Percentiles rank a stretch among this genome's conserved stretches.
phyloP scores from a whole-genome alignment of 2,329 filamentous ascomycete genomes.

The Phoma sp. region DNA sequence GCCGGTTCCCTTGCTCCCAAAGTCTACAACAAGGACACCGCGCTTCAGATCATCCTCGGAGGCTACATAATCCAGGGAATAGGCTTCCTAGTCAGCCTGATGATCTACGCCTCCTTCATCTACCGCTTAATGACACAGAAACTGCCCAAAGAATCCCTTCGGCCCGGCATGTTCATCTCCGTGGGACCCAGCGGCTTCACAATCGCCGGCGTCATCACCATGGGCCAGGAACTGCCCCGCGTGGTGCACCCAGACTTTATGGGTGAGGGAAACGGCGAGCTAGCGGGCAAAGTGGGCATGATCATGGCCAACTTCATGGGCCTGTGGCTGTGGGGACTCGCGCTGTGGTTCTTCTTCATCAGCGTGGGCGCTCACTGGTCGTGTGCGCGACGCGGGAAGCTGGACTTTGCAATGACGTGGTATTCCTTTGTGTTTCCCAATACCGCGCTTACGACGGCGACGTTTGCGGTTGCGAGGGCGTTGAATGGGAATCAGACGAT shows the following conservation, averaged over 20 bases:
- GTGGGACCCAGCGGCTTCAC: conserved; percentile 78
- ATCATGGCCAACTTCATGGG: conserved; percentile 68
- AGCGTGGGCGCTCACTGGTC: conserved; percentile 77
- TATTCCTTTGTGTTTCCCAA: conserved; percentile 85
- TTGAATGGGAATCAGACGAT: conserved; percentile 57
- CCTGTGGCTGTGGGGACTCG: conserved; percentile 83
- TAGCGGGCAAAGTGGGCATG: conserved; percentile 62
- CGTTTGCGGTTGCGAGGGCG: conserved; percentile 70
- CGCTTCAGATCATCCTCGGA: conserved; percentile 64
- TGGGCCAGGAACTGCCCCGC: conserved; percentile 59
- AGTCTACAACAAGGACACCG: conserved; percentile 47
- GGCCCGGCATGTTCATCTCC: conserved; percentile 85
- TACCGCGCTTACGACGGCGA: conserved; percentile 74
- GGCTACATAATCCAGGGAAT: conserved; percentile 68
- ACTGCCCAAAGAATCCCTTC: conserved; percentile 73
- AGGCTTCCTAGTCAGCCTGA: conserved; percentile 70
- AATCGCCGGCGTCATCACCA: conserved; percentile 64
- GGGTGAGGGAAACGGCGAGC: conserved; percentile 56
- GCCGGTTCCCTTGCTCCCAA: conserved; percentile 64
- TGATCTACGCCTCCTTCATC: conserved; percentile 84
- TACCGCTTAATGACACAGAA: conserved; percentile 91
- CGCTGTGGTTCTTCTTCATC: conserved; percentile 83
- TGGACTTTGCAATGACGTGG: conserved; percentile 85
- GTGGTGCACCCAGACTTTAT: conserved; percentile 62
- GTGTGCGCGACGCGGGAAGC: conserved; percentile 63